These are phyloP conservation scores for Cystoderma amianthinum DNA, from an alignment of 768 basidiomycete genomes.

Conservation along the genomic window DNA sequence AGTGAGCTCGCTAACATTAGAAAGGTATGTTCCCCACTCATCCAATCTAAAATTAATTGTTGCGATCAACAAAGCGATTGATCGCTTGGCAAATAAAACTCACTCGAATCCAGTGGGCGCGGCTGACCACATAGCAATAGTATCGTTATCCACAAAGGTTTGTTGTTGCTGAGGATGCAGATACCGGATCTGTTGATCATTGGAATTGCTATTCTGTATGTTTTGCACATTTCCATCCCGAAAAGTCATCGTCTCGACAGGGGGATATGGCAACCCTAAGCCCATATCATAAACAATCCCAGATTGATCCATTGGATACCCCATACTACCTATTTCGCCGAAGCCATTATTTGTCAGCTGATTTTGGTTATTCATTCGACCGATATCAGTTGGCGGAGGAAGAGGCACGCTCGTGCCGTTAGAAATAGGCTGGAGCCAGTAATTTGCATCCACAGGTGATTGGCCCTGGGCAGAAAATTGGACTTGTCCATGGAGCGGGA, in stretches of 20 bases:
- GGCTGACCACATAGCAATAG: slow-evolving; percentile 63
- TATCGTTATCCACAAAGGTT: slow-evolving; percentile 34
- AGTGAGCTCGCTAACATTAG: slow-evolving; percentile 31
- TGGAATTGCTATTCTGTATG: neutral
- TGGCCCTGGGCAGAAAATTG: slow-evolving; percentile 12
- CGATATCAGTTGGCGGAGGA: neutral
- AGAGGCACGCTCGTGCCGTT: neutral
- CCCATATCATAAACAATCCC: slow-evolving; percentile 18
- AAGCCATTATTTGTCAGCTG: neutral
- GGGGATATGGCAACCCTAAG: neutral
- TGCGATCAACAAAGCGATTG: neutral
- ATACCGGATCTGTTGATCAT: slow-evolving; percentile 7
- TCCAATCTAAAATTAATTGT: slow-evolving; percentile 24
- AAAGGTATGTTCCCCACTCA: slow-evolving; percentile 38
- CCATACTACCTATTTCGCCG: slow-evolving; percentile 12
- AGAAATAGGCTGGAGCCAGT: slow-evolving; percentile 3
- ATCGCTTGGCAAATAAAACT: slow-evolving; percentile 18
- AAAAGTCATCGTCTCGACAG: neutral
- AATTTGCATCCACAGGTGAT: slow-evolving; percentile 1
- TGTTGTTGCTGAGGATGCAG: slow-evolving; percentile 7
- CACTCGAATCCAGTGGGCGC: slow-evolving; percentile 65
- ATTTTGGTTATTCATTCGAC: neutral
- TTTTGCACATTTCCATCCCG: neutral
- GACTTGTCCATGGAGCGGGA: slow-evolving; percentile 35
- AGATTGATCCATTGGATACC: slow-evolving; percentile 12